Conservation (phyloP, 2,329 filamentous ascomycete species). For the Phyllosticta citribraziliensis region DNA sequence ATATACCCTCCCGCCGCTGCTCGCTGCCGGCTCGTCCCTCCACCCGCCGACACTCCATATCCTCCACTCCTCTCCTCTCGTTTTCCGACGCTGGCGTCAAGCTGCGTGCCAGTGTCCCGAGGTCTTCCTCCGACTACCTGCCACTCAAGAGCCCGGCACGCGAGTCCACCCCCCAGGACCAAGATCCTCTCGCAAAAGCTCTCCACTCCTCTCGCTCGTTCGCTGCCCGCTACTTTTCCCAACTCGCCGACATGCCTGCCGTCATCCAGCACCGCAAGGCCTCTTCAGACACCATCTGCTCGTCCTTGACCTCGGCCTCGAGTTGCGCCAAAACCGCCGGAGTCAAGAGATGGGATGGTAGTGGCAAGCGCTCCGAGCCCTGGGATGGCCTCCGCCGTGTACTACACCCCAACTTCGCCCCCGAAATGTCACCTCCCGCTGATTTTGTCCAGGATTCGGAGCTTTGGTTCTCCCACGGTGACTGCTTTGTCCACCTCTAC, state of each 20-base stretch:
- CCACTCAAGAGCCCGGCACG: background rate
- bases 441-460: constrained; percentile 53
- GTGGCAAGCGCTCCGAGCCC: constrained; percentile 18
- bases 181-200: background rate
- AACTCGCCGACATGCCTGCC: background rate
- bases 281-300: constrained; percentile 1
- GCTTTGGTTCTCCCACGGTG: constrained; percentile 57
- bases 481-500: constrained; percentile 63
- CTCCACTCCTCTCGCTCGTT: background rate
- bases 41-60: background rate
- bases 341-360: constrained; percentile 30
- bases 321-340: constrained; percentile 12
- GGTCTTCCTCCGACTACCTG: background rate
- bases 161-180: background rate
- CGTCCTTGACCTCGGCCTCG: background rate
- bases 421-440: constrained; percentile 4
- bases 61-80: background rate
- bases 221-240: background rate
- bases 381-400: constrained; percentile 40
- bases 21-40: background rate
- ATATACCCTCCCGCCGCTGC: constrained; percentile 9
- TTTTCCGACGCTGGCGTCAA: background rate
- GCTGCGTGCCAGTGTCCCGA: background rate
- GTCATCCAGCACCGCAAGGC: constrained; percentile 3
- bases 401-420: constrained; percentile 14